Evolutionary conservation across 176 grass and related monocot species (phyloP), one percentile per base, ranked within the genome.

Genomic region (Triticum timopheevii): DNA sequence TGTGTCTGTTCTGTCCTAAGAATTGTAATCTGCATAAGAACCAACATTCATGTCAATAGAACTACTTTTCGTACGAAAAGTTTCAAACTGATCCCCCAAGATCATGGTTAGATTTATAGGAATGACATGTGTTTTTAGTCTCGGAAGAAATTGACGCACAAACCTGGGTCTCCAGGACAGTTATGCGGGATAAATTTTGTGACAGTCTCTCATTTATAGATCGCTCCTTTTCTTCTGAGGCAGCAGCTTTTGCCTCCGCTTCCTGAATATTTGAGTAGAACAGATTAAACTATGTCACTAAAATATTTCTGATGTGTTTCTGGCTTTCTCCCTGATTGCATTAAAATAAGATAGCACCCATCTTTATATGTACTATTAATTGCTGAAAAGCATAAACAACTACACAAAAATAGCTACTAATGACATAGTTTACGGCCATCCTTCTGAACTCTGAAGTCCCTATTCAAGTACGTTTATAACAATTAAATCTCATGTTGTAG

Each of bases 1-100:
- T 99, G 97, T 84, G 97, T 99, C 86, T 99, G 97, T 86, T 99
- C 97, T 88, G 97, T 94, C 92, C 97, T 97, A 71, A 99, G 89
- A 85, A 93, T 97, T 54, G 97, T 91, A 80, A 99, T 94, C 97
- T 99, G 86, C 84, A 77, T 71, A 87, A 56, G 25, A 79, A 2
- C 70, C 73, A 82, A 84, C 84, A 85, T 79, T 27, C 30, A 80
- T 78, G 39, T 64, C 65, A 79, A 80, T 65, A 42, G 23, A 50
- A 65, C 50, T 70, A 85, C 19, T 69, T 70, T 10, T 78, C 75
- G 24, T 16, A 69, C 38, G 31, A 23, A 23, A 86, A 81, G 19
- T 80, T 39, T 30, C 20, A 82, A 82, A 70, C 19, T 73, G 82
- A 73, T 45, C 16, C 70, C 49, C 36, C 61, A 80, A 59, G 73